Conservation (phyloP, 2,329 filamentous ascomycete genomes). For the Fusarium marasasianum region DNA sequence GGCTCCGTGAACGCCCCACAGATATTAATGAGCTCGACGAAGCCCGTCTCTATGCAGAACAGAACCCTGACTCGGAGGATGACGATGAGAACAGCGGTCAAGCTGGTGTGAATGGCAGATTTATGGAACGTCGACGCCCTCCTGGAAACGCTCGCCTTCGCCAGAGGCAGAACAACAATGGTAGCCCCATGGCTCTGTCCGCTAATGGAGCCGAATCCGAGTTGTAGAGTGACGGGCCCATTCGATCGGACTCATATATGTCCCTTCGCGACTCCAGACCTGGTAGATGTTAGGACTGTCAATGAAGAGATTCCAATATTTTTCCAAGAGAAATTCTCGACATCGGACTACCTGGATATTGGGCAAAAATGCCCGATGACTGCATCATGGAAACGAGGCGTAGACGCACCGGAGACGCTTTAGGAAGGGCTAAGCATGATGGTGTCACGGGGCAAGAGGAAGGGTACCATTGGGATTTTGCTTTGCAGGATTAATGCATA, state of each 20-base stretch:
- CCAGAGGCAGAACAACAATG: conserved; percentile 59
- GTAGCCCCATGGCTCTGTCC: conserved; percentile 66
- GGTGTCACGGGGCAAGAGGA: conserved; percentile 2
- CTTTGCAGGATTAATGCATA: conserved; percentile 45
- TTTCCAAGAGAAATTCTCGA: not conserved
- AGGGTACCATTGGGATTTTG: conserved; percentile 28
- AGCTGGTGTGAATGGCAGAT: conserved; percentile 52
- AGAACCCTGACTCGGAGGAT: conserved; percentile 66
- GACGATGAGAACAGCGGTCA: conserved; percentile 62
- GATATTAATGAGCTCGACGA: conserved; percentile 89
- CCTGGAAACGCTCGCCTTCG: conserved; percentile 54
- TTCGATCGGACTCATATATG: not conserved
- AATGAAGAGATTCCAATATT: not conserved
- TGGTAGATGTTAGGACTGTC: not conserved
- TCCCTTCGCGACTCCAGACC: not conserved
- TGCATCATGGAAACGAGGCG: conserved; percentile 1
- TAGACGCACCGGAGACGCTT: conserved; percentile 13
- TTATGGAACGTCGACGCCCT: conserved; percentile 55
- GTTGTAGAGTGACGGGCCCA: conserved; percentile 50
- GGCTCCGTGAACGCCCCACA: conserved; percentile 85
- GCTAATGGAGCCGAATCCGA: conserved; percentile 67
- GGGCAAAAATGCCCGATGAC: conserved; percentile 8
- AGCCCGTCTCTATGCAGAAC: conserved; percentile 62
- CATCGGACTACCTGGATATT: conserved; percentile 3
- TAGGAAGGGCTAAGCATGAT: conserved; percentile 10